A percentile compares a stretch with the other conserved stretches of the same genome.
Evolutionary conservation across 352 stramenopile species (phyloP).

Genomic region (Pythium monospermum): DNA sequence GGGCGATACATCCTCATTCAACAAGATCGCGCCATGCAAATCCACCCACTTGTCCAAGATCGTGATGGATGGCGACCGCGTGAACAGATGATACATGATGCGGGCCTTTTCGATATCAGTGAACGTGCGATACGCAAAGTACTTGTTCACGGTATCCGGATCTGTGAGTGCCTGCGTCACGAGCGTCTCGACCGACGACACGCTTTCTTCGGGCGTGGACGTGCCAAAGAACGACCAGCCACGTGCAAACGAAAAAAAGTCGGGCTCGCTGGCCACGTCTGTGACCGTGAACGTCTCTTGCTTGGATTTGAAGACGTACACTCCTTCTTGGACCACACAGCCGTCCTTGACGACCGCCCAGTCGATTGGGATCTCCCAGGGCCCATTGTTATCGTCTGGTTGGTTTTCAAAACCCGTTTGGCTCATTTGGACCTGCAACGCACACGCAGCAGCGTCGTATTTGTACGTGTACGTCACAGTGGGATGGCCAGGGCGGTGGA

Average conservation of each 20-base stretch:
- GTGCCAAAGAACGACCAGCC: conserved; percentile 81
- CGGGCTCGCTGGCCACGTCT: conserved; percentile 42
- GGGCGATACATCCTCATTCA: conserved; percentile 57
- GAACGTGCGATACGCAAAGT: conserved; percentile 63
- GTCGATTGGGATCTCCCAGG: conserved; percentile 74
- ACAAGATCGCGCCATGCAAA: conserved; percentile 66
- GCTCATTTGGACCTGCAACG: conserved; percentile 53
- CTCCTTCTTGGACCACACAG: conserved; percentile 47
- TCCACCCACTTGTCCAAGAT: conserved; percentile 58
- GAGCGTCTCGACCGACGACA: conserved; percentile 32
- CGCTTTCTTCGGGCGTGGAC: conserved; percentile 53
- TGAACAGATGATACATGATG: conserved; percentile 56
- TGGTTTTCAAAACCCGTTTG: conserved; percentile 73
- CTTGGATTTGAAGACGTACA: conserved; percentile 60
- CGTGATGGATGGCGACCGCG: conserved; percentile 34
- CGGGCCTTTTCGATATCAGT: conserved; percentile 63
- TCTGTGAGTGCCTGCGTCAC: conserved; percentile 64
- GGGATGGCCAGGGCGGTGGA: conserved; percentile 66
- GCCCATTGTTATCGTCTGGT: conserved; percentile 51
- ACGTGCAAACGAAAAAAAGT: conserved; percentile 70
- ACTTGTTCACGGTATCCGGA: conserved; percentile 73
- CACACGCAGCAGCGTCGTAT: conserved; percentile 44
- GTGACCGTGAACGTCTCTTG: conserved; percentile 46
- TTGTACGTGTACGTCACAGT: conserved; percentile 56
- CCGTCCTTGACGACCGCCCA: conserved; percentile 68